These are phyloP conservation scores for Barnettozyma pratensis DNA, from an alignment of 805 yeast genomes.

Conservation along the genomic window DNA sequence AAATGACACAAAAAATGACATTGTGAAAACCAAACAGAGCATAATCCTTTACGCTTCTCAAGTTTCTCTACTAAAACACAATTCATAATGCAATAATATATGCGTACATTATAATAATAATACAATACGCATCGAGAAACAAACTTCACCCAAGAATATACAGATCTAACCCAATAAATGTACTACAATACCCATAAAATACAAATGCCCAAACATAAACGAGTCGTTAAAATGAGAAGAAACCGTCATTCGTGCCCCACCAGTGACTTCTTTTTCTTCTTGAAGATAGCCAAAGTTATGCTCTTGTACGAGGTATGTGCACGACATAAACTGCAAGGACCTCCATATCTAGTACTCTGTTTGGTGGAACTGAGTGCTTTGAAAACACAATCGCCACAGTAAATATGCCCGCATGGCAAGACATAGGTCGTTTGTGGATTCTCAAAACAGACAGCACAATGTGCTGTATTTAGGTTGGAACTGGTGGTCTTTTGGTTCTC, in stretches of 20 bases:
- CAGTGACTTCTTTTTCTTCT: slow-evolving; percentile 23
- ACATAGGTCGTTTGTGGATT: slow-evolving; percentile 43
- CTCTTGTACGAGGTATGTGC: slow-evolving; percentile 28
- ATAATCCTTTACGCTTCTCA: no score
- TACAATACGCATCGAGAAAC: no score
- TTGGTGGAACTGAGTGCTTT: slow-evolving; percentile 35
- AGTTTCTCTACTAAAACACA: no score
- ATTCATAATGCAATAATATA: no score
- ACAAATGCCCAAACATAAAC: no score
- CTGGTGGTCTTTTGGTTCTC: slow-evolving; percentile 13
- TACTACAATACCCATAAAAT: no score
- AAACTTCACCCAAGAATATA: no score
- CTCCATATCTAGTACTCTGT: slow-evolving; percentile 26
- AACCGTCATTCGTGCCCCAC: background rate
- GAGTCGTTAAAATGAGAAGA: no score
- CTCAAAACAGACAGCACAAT: slow-evolving; percentile 55
- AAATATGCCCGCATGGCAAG: slow-evolving; percentile 55
- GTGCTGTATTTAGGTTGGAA: slow-evolving; percentile 15
- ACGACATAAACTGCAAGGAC: slow-evolving; percentile 41
- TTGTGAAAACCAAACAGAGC: no score
- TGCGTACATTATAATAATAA: no score
- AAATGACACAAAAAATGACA: no score
- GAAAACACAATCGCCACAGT: slow-evolving; percentile 50
- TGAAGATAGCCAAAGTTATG: slow-evolving; percentile 27
- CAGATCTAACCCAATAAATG: no score